phyloP scores from a whole-genome alignment of 2,329 filamentous ascomycete genomes.

The Rugonectria rugulosa region DNA sequence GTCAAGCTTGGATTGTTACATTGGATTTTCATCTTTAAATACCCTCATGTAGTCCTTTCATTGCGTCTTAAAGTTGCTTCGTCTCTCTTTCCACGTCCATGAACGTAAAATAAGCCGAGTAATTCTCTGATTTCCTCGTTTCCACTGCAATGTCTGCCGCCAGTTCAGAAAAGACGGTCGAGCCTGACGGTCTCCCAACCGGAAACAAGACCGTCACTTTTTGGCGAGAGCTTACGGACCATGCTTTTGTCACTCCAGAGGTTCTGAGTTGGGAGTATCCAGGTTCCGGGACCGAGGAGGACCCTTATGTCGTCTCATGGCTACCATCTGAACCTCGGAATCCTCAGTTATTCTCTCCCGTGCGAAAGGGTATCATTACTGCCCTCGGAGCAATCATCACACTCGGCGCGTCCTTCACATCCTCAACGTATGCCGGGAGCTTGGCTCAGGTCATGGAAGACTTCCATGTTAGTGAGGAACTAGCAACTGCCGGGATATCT shows the following conservation, averaged over 20 bases:
- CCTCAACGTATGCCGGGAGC: conserved; percentile 7
- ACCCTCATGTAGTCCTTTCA: background rate
- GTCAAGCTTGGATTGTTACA: background rate
- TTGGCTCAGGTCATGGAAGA: conserved; percentile 2
- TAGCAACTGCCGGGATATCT: conserved; percentile 18
- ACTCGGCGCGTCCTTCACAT: conserved; percentile 4
- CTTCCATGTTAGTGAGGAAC: background rate
- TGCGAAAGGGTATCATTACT: conserved; percentile 2
- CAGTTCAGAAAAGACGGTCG: conserved; percentile 4
- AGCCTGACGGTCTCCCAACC: conserved; percentile 3
- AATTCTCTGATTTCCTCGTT: background rate
- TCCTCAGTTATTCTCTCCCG: conserved; percentile 3
- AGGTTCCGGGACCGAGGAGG: conserved; percentile 1
- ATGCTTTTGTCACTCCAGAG: conserved; percentile 2
- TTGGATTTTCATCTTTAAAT: background rate
- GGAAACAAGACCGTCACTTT: background rate
- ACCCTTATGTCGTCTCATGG: conserved; percentile 7
- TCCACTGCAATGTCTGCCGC: background rate
- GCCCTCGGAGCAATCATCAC: conserved; percentile 14
- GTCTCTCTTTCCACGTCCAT: too few species aligned
- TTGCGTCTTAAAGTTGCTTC: too few species aligned
- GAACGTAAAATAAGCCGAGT: background rate
- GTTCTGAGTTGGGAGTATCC: conserved; percentile 2
- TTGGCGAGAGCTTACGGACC: conserved; percentile 6
- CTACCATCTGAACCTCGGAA: conserved; percentile 3